Evolutionary conservation across 805 yeast species (phyloP).

Genomic region (Myxozyma mucilagina): DNA sequence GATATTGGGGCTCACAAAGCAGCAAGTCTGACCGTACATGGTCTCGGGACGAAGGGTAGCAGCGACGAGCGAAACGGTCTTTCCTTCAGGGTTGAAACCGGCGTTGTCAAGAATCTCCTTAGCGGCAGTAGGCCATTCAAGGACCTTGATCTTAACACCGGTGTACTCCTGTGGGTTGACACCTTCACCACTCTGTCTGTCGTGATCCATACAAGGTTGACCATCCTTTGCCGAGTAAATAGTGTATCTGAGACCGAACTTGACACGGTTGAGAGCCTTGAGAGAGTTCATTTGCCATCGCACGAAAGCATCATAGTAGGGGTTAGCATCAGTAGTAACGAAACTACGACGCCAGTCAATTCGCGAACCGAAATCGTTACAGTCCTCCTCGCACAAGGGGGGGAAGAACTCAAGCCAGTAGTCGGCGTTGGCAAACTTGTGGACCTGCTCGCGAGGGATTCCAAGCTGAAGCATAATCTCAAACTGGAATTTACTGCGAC

Average conservation of each 20-base stretch:
- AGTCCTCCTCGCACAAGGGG: conserved; percentile 78
- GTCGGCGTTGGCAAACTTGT: conserved; percentile 85
- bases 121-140: conserved; percentile 59
- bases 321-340: conserved; percentile 93
- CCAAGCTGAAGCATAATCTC: conserved; percentile 97
- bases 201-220: conserved; percentile 99
- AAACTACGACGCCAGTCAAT: conserved; percentile 98
- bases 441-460: conserved; percentile 76
- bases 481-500: conserved; percentile 90
- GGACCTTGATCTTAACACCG: conserved; percentile 80
- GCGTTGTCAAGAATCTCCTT: conserved; percentile 47
- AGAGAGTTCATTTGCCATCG: conserved; percentile 95
- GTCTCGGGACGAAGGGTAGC: conserved; percentile 99
- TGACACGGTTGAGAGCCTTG: conserved; percentile 83
- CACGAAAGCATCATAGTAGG: conserved; percentile 90
- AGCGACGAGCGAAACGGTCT: conserved; percentile 81
- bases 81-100: conserved; percentile 48
- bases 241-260: conserved; percentile 97
- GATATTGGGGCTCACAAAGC: conserved; percentile 95
- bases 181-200: conserved; percentile 95
- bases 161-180: conserved; percentile 95
- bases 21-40: conserved; percentile 97
- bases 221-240: conserved; percentile 97
- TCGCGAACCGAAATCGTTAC: conserved; percentile 81
- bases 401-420: conserved; percentile 94